Conservation (phyloP, 805 yeast species). For the Osmozyma mogii region DNA sequence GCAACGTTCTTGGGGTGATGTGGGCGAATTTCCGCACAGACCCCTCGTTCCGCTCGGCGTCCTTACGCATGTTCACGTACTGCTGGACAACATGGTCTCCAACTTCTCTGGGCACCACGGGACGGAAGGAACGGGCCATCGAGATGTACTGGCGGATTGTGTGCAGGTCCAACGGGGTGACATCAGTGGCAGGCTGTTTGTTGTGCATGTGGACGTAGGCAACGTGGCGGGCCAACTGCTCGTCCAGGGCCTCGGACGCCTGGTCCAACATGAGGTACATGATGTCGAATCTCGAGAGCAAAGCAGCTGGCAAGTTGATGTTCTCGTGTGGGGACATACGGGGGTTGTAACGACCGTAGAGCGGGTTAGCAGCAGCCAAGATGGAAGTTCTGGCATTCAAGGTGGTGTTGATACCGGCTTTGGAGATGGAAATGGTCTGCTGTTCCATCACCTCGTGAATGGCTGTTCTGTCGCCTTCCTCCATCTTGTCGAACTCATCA, state of each 20-base stretch:
- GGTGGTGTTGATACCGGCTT: constrained; percentile 96
- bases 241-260: constrained; percentile 75
- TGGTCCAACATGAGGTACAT: constrained; percentile 79
- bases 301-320: constrained; percentile 93
- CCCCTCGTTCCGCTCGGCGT: constrained; percentile 71
- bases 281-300: constrained; percentile 89
- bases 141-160: constrained; percentile 85
- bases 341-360: constrained; percentile 91
- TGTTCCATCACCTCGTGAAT: constrained; percentile 99
- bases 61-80: constrained; percentile 89
- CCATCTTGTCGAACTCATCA: constrained; percentile 99
- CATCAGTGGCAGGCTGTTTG: constrained; percentile 70
- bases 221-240: constrained; percentile 84
- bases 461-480: constrained; percentile 92
- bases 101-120: constrained; percentile 74
- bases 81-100: constrained; percentile 80
- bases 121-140: constrained; percentile 76
- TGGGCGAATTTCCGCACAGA: constrained; percentile 77
- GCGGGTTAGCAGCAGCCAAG: constrained; percentile 97
- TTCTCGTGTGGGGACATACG: constrained; percentile 87
- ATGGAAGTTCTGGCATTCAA: constrained; percentile 93
- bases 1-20: constrained; percentile 89
- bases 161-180: constrained; percentile 69
- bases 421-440: constrained; percentile 93
- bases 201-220: constrained; percentile 93